These are phyloP conservation scores for Lycium barbarum DNA, from an alignment of 257 asterid genomes.

Conservation along the genomic window DNA sequence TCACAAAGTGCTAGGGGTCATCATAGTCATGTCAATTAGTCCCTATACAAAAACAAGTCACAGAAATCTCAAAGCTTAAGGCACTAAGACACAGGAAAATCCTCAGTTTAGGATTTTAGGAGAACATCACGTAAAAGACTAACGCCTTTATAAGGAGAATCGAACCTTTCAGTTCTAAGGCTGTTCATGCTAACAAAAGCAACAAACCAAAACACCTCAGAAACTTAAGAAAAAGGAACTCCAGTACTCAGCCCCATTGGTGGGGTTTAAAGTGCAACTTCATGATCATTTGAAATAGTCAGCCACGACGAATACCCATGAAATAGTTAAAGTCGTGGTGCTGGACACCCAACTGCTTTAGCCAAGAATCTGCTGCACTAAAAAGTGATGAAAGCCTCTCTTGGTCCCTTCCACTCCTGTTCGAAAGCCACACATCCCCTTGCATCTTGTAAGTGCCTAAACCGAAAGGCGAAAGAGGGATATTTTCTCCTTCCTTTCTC, in stretches of 20 bases:
- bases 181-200: slow-evolving; percentile 23
- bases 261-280: slow-evolving; percentile 32
- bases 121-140: not conserved
- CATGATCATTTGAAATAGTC: not conserved
- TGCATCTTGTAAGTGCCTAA: slow-evolving; percentile 64
- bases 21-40: slow-evolving; percentile 22
- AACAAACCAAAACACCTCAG: slow-evolving; percentile 23
- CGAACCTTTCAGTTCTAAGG: not conserved
- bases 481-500: slow-evolving; percentile 48
- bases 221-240: slow-evolving; percentile 23
- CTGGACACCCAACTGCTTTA: slow-evolving; percentile 87
- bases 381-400: slow-evolving; percentile 63
- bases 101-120: not conserved
- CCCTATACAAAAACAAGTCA: slow-evolving; percentile 26
- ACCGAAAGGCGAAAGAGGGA: slow-evolving; percentile 57
- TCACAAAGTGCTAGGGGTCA: not conserved
- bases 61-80: not conserved
- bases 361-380: slow-evolving; percentile 95
- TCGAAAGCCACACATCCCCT: slow-evolving; percentile 54
- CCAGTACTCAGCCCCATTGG: slow-evolving; percentile 34
- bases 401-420: slow-evolving; percentile 49
- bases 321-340: slow-evolving; percentile 95
- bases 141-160: not conserved
- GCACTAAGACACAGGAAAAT: not conserved
- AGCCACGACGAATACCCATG: slow-evolving; percentile 71